Evolutionary conservation across 2,329 filamentous ascomycete genomes (phyloP), one percentile per base, ranked within the genome.

Genomic region (Penicillium sp.): DNA sequence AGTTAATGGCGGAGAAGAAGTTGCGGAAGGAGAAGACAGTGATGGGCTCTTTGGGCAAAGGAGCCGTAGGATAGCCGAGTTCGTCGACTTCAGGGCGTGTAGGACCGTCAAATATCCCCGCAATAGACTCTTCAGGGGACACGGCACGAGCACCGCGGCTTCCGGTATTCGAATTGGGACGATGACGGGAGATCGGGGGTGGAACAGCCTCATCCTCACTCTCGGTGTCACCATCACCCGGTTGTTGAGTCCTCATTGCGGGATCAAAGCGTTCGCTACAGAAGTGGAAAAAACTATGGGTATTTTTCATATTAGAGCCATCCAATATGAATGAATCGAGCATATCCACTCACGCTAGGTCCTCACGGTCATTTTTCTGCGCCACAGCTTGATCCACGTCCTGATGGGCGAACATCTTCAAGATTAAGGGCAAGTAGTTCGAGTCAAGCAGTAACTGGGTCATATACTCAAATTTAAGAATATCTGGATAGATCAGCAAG

Each of bases 1-100:
- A 94, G 79, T 97, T 98, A 81, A 97, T 97, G 48, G 91, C 87
- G 1, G 92, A 91, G 82, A 96, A 97, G 81, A 98, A 96, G 76
- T 96, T 96, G 69, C 95, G 91, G 78, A 92, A 92, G 13, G 92
- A 96, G 80, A 93, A 98, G 71, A 89, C 88, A 1, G 92, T 97
- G 65, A 98, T 93, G 33, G 92, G 92, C 48, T 78, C 75, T 54
- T 76, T 78, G 0, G 92, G 91, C 7, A 90, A 81, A 2, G 89
- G 85, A 85, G 58, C 89, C 0, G 77, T 85, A 0, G 92, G 92
- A 70, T 92, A 92, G 55, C 93, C 93, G 16, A 97, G 83, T 75
- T 97, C 94, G 75, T 97, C 93, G 42, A 97, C 90, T 68, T 87
- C 84, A 2, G 83, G 82, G 1, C 79, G 79, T 42, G 79, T 62